phyloP scores from a whole-genome alignment of 1,139 yeast genomes.

The Suhomyces kunorum region DNA sequence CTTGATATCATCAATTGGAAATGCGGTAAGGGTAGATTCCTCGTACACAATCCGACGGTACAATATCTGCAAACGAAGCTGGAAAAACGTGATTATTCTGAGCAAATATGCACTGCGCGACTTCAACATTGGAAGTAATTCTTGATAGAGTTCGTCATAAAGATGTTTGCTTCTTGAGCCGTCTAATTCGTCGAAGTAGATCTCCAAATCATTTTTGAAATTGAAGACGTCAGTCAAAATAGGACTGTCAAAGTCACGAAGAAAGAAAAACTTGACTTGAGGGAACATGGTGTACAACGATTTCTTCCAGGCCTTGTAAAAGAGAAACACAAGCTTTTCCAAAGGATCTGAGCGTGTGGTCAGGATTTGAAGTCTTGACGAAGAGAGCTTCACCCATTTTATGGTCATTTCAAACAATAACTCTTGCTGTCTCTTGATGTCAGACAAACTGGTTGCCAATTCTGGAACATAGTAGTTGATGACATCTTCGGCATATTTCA shows the following conservation, averaged over 20 bases:
- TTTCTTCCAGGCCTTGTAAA: constrained; percentile 39
- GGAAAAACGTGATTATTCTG: constrained; percentile 35
- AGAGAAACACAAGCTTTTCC: constrained; percentile 36
- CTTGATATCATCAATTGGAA: constrained; percentile 35
- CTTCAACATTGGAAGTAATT: constrained; percentile 25
- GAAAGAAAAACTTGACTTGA: constrained; percentile 43
- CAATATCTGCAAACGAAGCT: constrained; percentile 25
- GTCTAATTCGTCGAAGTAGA: constrained; percentile 26
- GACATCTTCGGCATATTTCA: constrained; percentile 28
- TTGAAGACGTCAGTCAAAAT: constrained; percentile 42
- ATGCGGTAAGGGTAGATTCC: constrained; percentile 22
- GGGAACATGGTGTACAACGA: constrained; percentile 41
- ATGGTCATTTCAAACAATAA: constrained; percentile 39
- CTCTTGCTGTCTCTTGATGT: constrained; percentile 38
- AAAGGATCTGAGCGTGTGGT: constrained; percentile 29
- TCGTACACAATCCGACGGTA: constrained; percentile 35
- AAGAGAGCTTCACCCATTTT: constrained; percentile 43
- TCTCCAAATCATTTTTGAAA: constrained; percentile 28
- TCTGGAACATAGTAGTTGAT: constrained; percentile 32
- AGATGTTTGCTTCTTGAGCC: constrained; percentile 18
- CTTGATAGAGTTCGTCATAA: constrained; percentile 21
- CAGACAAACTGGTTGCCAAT: constrained; percentile 26
- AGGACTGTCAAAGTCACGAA: constrained; percentile 47
- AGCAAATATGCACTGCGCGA: constrained; percentile 34
- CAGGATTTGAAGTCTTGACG: constrained; percentile 30